Conservation (phyloP, 2,329 filamentous ascomycete genomes). For the Septoria petroselini region DNA sequence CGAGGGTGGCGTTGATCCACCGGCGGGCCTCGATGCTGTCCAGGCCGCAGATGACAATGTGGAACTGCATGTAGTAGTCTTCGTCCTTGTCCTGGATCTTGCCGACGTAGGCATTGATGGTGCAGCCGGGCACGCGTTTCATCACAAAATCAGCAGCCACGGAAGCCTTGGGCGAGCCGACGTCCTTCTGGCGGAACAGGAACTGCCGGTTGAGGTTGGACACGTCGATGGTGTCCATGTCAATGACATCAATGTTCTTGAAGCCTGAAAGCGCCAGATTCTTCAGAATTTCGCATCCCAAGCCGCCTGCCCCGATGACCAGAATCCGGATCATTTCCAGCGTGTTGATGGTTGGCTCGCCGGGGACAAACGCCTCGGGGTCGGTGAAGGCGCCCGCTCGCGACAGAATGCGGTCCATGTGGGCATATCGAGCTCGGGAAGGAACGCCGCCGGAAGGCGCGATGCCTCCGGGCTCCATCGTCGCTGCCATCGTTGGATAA, state of each 20-base stretch:
- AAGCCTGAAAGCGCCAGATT: slow-evolving; percentile 93
- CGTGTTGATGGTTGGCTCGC: slow-evolving; percentile 51
- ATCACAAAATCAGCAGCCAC: slow-evolving; percentile 90
- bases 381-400: slow-evolving; percentile 79
- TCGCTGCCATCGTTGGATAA: slow-evolving; percentile 25
- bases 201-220: slow-evolving; percentile 98
- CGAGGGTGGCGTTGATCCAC: slow-evolving; percentile 95
- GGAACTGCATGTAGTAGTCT: slow-evolving; percentile 95
- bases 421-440: slow-evolving; percentile 54
- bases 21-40: slow-evolving; percentile 97
- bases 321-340: slow-evolving; percentile 63
- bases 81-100: slow-evolving; percentile 97
- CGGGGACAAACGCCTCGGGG: slow-evolving; percentile 46
- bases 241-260: slow-evolving; percentile 95
- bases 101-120: slow-evolving; percentile 89
- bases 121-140: slow-evolving; percentile 81
- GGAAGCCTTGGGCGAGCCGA: slow-evolving; percentile 90
- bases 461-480: slow-evolving; percentile 22
- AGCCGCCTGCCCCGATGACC: slow-evolving; percentile 79
- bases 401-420: slow-evolving; percentile 76
- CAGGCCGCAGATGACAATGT: slow-evolving; percentile 85
- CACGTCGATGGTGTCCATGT: slow-evolving; percentile 99
- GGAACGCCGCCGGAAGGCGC: slow-evolving; percentile 39
- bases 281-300: slow-evolving; percentile 96
- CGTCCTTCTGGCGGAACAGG: slow-evolving; percentile 85